Evolutionary conservation across 306 rosid species (phyloP).

Genomic region (Ammopiptanthus mongolicus): DNA sequence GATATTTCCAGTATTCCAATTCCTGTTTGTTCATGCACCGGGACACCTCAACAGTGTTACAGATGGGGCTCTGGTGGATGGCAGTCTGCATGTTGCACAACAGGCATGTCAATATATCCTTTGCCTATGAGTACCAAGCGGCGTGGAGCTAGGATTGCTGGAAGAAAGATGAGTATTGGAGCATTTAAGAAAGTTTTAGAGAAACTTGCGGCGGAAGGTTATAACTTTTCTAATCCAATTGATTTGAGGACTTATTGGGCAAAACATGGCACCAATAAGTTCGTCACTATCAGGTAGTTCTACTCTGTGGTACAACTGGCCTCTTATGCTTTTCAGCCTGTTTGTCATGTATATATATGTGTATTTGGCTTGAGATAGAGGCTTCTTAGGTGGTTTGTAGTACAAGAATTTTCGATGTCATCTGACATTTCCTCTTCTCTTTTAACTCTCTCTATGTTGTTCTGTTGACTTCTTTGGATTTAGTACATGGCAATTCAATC

Average conservation of each 20-base stretch:
- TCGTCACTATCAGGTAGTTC: conserved; percentile 92
- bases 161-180: conserved; percentile 98
- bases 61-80: conserved; percentile 99
- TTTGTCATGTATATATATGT: conserved; percentile 65
- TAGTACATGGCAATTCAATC: conserved; percentile 28
- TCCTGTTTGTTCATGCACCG: conserved; percentile 95
- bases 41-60: conserved; percentile 82
- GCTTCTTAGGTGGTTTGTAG: conserved; percentile 61
- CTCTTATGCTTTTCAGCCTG: conserved; percentile 39
- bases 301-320: conserved; percentile 27
- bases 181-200: conserved; percentile 98
- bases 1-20: conserved; percentile 82
- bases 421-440: conserved; percentile 34
- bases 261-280: conserved; percentile 98
- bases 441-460: conserved; percentile 21
- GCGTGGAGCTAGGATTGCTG: conserved; percentile 97
- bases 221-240: conserved; percentile 83
- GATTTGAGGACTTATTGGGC: conserved; percentile 97
- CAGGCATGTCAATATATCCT: conserved; percentile 77
- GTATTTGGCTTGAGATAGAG: conserved; percentile 58
- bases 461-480: conserved; percentile 22
- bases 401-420: conserved; percentile 33
- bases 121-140: conserved; percentile 96
- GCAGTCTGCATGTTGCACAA: conserved; percentile 99
- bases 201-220: conserved; percentile 93